These are phyloP conservation scores for Pseudohalonectria lignicola DNA, from an alignment of 2,329 filamentous ascomycete genomes.

Conservation along the genomic window DNA sequence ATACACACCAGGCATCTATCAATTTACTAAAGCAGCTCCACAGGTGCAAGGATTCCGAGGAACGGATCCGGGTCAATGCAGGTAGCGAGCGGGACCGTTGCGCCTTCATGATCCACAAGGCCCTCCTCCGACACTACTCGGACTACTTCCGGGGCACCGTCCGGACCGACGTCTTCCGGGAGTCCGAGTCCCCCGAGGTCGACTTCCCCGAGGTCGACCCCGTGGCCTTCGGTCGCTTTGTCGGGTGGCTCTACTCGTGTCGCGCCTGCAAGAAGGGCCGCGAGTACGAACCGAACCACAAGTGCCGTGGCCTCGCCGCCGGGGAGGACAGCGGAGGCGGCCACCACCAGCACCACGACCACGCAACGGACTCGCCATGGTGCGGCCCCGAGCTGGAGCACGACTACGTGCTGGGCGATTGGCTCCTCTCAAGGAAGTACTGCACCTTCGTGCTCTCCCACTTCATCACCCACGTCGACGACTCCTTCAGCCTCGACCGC, in stretches of 20 bases:
- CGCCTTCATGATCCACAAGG: constrained; percentile 5
- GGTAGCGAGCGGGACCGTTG: background rate
- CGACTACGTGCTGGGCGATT: constrained; percentile 7
- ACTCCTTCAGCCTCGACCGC: background rate
- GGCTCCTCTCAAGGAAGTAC: constrained; percentile 4
- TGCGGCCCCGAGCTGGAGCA: constrained; percentile 4
- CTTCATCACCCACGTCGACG: constrained; percentile 5
- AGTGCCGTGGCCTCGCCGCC: background rate
- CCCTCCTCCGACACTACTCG: constrained; percentile 6
- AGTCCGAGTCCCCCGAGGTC: constrained; percentile 4
- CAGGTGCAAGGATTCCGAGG: background rate
- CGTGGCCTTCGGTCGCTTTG: constrained; percentile 6
- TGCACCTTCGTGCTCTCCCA: constrained; percentile 5
- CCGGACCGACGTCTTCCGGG: background rate
- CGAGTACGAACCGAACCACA: constrained; percentile 2
- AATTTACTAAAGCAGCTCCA: no score
- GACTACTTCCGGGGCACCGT: constrained; percentile 5
- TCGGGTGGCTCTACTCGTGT: constrained; percentile 8
- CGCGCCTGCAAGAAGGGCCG: constrained; percentile 3
- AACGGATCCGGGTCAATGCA: constrained; percentile 2
- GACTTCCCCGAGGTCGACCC: constrained; percentile 6
- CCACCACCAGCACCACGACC: no score
- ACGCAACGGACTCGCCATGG: constrained; percentile 3
- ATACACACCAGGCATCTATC: no score
- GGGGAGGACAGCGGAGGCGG: no score